Conservation (phyloP, 495 filamentous ascomycete genomes). For the Chaetomidium leptoderma region DNA sequence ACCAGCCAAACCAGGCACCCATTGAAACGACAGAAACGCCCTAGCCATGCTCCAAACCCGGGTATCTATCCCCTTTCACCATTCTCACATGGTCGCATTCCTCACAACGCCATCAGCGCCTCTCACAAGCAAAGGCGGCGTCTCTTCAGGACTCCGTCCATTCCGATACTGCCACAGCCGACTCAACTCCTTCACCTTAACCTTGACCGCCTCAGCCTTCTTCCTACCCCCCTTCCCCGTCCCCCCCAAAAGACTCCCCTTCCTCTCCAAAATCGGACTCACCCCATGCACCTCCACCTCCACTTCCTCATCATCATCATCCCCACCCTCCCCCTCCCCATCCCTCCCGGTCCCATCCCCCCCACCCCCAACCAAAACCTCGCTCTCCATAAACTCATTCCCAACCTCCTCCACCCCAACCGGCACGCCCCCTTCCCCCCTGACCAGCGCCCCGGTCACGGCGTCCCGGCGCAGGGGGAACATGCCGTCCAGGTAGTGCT, state of each 20-base stretch:
- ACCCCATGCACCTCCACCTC: slow-evolving; percentile 35
- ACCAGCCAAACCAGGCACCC: too few species aligned
- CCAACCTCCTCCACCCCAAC: slow-evolving; percentile 28
- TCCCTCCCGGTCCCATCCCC: slow-evolving; percentile 40
- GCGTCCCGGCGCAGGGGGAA: slow-evolving; percentile 52
- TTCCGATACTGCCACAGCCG: slow-evolving; percentile 71
- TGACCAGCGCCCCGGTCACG: slow-evolving; percentile 26
- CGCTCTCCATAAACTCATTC: slow-evolving; percentile 57
- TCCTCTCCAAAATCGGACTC: slow-evolving; percentile 21
- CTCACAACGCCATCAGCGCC: slow-evolving; percentile 22
- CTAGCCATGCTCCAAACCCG: not conserved
- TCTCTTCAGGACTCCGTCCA: slow-evolving; percentile 53
- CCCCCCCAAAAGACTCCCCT: slow-evolving; percentile 10
- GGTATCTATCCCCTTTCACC: not conserved
- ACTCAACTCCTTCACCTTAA: slow-evolving; percentile 64
- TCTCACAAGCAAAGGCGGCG: slow-evolving; percentile 21
- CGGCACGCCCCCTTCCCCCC: slow-evolving; percentile 26
- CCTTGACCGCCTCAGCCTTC: slow-evolving; percentile 24
- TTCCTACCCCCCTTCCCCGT: slow-evolving; percentile 1
- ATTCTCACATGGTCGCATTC: slow-evolving; percentile 21
- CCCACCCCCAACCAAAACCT: slow-evolving; percentile 40
- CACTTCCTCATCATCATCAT: slow-evolving; percentile 29
- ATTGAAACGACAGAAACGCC: too few species aligned
- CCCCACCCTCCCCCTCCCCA: slow-evolving; percentile 25
- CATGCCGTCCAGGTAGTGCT: slow-evolving; percentile 81